Base-by-base conservation (phyloP, 345 rosid genomes). In the Eucalyptus viminalis region DNA sequence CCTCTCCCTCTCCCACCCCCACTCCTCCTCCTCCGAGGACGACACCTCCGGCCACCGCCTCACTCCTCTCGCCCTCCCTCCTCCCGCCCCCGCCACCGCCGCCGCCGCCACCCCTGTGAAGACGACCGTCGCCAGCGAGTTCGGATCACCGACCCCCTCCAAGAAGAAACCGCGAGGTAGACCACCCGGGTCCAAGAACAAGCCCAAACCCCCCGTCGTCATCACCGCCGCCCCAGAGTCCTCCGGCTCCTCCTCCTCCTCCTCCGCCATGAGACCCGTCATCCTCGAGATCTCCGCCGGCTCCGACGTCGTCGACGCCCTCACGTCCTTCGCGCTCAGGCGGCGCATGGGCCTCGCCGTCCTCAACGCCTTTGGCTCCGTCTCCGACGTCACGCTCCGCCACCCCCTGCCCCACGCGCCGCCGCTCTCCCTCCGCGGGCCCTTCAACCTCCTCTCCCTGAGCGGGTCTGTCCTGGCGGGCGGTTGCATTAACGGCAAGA, bases 161-260 rank as follows among this genome's bases (percentile, higher is more conserved):
- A 10, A 56, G 15, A 87, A 86, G 44, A 95, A 91, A 91, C 94
- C 94, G 1, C 89, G 94, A 43, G 97, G 97, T 6, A 90, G 97
- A 17, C 97, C 97, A 0, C 95, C 92, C 0, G 96, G 96, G 7
- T 94, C 96, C 29, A 94, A 94, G 89, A 95, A 95, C 93, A 95
- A 92, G 86, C 94, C 96, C 15, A 94, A 94, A 60, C 92, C 94
- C 0, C 95, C 97, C 37, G n/a, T 92, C 47, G 87, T 93, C 43
- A 76, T 94, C 47, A 90, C 92, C 51, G 67, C 88, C 37, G 92
- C 93, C 86, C 88, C 27, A 11, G 60, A 40, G 22, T 86, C 88
- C 88, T 86, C 88, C 49, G 67, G 47, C 69, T 54, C 69, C 69
- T 24, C 91, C 43, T 86, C 92, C 53, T 92, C 94, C 37, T 86